phyloP scores from a whole-genome alignment of 116 monocot species.

The Trichopus zeylanicus region DNA sequence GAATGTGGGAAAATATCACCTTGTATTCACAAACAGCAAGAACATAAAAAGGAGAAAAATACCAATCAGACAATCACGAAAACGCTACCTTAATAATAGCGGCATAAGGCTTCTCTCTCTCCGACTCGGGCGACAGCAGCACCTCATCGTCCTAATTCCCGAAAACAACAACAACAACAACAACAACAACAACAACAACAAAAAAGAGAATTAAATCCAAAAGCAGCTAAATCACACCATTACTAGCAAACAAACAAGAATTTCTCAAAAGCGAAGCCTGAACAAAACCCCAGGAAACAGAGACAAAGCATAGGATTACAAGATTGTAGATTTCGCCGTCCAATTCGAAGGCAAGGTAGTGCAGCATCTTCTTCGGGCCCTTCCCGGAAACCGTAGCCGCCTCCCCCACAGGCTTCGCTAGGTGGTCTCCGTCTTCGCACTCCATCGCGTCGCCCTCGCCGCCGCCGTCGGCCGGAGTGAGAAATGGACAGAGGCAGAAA shows the following conservation, averaged over 20 bases:
- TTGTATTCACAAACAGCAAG: too few species aligned
- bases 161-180: too few species aligned
- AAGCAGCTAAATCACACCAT: too few species aligned
- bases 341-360: conserved; percentile 64
- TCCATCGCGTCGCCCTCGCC: conserved; percentile 18
- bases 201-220: conserved; percentile 5
- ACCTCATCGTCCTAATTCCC: conserved; percentile 80
- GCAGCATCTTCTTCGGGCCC: conserved; percentile 62
- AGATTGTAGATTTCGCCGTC: conserved; percentile 65
- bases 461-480: conserved; percentile 3
- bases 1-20: too few species aligned
- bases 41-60: too few species aligned
- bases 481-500: too few species aligned
- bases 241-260: neutral
- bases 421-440: conserved; percentile 19
- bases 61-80: neutral
- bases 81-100: conserved; percentile 67
- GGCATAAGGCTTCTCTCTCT: conserved; percentile 72
- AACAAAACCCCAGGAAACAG: neutral
- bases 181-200: too few species aligned
- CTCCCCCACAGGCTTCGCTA: conserved; percentile 47
- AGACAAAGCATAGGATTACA: conserved; percentile 13
- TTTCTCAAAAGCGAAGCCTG: neutral
- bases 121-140: conserved; percentile 52
- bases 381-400: conserved; percentile 58